Evolutionary conservation across 768 basidiomycete species (phyloP), one percentile per base, ranked within the genome.

Genomic region (Pholiota microspora): DNA sequence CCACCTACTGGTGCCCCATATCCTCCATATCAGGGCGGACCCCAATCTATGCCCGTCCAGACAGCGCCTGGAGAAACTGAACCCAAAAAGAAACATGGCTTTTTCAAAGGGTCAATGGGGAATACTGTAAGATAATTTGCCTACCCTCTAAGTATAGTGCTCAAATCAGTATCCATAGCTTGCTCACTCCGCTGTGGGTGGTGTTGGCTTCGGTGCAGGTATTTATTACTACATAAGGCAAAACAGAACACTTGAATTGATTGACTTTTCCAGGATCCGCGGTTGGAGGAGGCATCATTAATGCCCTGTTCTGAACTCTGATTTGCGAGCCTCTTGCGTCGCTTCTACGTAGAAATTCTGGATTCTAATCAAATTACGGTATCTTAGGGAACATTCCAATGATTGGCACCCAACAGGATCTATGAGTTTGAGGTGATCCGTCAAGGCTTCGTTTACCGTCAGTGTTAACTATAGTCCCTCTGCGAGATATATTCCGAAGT

Each of bases 201-300:
- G 88, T 62, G 77, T 82, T 48, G 88, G 88, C 1, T 89, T 89
- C 61, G 87, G 88, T 55, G 88, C 85, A 59, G 87, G 87, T 84
- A 48, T 32, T 49, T 25, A 23, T 54, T 49, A 13, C 45, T 9
- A 23, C 40, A 2, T 46, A 13, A n/a, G 12, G 31, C 6, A 45
- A 34, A 23, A 47, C 16, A 25, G 13, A 16, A 36, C 10, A 29
- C 12, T 35, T 24, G 24, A 21, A n/a, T 8, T 56, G 28, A 12
- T 23, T 51, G 36, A 48, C 40, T 9, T 32, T 16, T 15, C 28
- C 40, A 80, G 80, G 80, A 32, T 73, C 74, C 57, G 76, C 76
- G 18, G 59, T 80, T 42, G 75, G 74, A 24, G 68, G 73, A 47
- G 77, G 70, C 12, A 62, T 81, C 23, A 66, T 82, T 57, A 72